A percentile compares a stretch with the other conserved stretches of the same genome.
These are phyloP conservation scores for Fomes fomentarius DNA, from an alignment of 1,284 basidiomycete genomes.

Conservation along the genomic window DNA sequence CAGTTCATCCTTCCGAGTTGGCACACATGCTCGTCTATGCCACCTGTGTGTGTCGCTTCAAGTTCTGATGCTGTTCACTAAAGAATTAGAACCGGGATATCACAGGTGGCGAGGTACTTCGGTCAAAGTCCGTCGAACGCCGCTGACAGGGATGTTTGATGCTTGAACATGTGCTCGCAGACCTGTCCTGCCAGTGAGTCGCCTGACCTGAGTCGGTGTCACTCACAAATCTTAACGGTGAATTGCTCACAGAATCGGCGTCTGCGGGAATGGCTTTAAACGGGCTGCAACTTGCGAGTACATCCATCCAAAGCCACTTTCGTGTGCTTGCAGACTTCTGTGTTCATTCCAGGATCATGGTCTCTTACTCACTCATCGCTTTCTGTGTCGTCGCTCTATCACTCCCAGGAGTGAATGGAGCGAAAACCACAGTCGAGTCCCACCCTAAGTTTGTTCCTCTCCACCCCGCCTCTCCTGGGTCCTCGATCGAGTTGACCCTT, in stretches of 20 bases:
- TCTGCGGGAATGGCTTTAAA: background rate
- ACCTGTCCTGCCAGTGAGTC: background rate
- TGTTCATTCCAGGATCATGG: background rate
- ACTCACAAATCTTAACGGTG: background rate
- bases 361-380: background rate
- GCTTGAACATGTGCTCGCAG: background rate
- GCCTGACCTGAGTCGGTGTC: background rate
- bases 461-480: background rate
- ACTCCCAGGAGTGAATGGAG: background rate
- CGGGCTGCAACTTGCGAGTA: background rate
- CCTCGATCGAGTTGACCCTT: constrained; percentile 21
- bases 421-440: background rate
- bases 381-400: background rate
- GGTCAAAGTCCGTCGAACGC: background rate
- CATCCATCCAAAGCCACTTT: background rate
- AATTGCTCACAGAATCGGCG: background rate
- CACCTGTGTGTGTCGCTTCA: no score
- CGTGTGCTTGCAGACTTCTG: background rate
- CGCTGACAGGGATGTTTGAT: background rate
- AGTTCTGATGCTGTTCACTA: no score
- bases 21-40: no score
- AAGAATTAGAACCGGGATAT: no score
- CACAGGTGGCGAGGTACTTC: no score
- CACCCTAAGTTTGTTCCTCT: background rate
- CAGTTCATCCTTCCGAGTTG: no score